Base-by-base conservation (phyloP, 176 grass and related monocot species). In the Zoysia japonica region DNA sequence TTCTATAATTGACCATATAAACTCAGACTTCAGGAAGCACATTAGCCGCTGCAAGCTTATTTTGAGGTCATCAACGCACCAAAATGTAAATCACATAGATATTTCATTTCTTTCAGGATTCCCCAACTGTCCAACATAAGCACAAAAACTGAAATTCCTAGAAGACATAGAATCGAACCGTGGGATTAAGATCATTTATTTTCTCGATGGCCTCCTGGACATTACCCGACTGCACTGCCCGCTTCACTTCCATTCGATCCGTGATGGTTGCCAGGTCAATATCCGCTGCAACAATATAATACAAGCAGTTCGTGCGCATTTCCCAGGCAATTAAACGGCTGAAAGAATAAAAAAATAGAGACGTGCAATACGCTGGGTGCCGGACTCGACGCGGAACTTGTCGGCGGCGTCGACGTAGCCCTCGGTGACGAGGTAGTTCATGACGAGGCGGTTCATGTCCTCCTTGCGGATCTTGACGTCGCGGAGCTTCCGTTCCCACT, bases 201-300 rank as follows among this genome's bases (percentile, higher is more conserved):
- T 94, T 98, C 92, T 94, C 91, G 35, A 98, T 94, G 16, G 95
- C 95, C 72, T 94, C 95, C 86, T 98, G 88, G 42, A 98, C 92
- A 85, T 98, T 98, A 37, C 95, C 95, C 10, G 90, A 94, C 78
- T 98, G 95, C 15, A 98, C 90, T 9, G 92, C 90, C 65, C 48
- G 89, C 68, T 98, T 98, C 54, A 93, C 95, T 66, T 93, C 92
- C 95, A 94, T 98, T 63, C 95, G 90, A 70, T 94, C 92, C 14
- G 92, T 92, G 59, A 98, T 98, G 68, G 90, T 92, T 12, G 86
- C 81, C 65, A 98, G 88, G 67, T 98, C 95, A 84, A 94, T 94
- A 68, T 94, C 95, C 71, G 95, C 95, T 98, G 72, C 80, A 82
- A 88, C 20, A 78, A 46, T 80, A 37, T 39, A 48, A 43, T 60